These are phyloP conservation scores for Quercus aquifolioides DNA, from an alignment of 306 rosid species.

Conservation along the genomic window DNA sequence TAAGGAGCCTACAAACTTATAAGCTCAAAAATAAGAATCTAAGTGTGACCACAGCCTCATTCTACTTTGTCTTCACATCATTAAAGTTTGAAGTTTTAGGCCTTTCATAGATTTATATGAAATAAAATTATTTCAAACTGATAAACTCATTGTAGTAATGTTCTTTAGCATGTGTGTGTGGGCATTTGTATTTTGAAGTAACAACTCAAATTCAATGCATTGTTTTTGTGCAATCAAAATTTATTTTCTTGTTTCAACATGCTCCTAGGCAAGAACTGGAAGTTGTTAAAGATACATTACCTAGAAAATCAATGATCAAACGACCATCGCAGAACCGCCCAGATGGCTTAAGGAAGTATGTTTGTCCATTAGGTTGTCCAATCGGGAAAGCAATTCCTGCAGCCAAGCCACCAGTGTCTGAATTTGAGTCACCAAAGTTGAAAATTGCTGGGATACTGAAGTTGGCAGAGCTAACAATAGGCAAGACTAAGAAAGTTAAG, in stretches of 20 bases:
- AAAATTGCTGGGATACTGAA: slow-evolving; percentile 32
- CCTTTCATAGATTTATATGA: neutral
- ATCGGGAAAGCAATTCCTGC: slow-evolving; percentile 31
- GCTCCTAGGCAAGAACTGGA: no score
- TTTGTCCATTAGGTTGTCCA: slow-evolving; percentile 19
- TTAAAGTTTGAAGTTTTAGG: neutral
- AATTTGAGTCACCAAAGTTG: slow-evolving; percentile 45
- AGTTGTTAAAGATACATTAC: slow-evolving; percentile 3
- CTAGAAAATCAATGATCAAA: slow-evolving; percentile 37
- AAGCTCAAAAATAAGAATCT: neutral
- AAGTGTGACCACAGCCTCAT: no score
- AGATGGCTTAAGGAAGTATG: slow-evolving; percentile 26
- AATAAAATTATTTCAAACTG: no score
- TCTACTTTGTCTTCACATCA: no score
- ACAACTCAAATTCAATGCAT: no score
- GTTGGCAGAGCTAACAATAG: neutral
- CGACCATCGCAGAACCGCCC: slow-evolving; percentile 43
- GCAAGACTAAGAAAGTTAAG: slow-evolving; percentile 4
- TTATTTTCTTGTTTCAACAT: no score
- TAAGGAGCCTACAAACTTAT: neutral
- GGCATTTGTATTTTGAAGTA: no score
- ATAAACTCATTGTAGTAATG: no score
- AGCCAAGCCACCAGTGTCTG: slow-evolving; percentile 36
- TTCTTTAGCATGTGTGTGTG: no score
- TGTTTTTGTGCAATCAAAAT: no score